phyloP scores from a whole-genome alignment of 208 protist species.

The Trypanosoma rangeli region DNA sequence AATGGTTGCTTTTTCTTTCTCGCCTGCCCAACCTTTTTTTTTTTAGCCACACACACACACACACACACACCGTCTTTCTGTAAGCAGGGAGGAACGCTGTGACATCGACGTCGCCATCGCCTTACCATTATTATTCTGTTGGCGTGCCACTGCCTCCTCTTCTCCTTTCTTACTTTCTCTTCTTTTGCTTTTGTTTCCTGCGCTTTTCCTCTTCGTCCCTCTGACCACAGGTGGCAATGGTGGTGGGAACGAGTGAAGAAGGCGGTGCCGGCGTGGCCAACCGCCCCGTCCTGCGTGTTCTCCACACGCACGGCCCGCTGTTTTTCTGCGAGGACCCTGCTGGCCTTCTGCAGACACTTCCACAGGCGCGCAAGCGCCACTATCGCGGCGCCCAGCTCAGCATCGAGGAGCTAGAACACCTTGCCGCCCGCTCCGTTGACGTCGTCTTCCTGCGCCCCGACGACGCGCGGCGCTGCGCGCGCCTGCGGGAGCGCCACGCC shows the following conservation, averaged over 20 bases:
- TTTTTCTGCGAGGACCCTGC: conserved; percentile 27
- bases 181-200: neutral
- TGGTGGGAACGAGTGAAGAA: neutral
- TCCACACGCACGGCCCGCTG: conserved; percentile 16
- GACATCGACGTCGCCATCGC: too few species aligned
- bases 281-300: conserved; percentile 13
- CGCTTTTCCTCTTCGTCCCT: neutral
- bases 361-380: conserved; percentile 50
- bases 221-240: too few species aligned
- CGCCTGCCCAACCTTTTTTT: too few species aligned
- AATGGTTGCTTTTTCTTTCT: too few species aligned
- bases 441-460: conserved; percentile 30
- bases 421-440: conserved; percentile 22
- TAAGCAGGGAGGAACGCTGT: too few species aligned
- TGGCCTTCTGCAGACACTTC: conserved; percentile 26
- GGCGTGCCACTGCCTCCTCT: too few species aligned
- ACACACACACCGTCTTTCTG: neutral
- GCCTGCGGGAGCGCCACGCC: conserved; percentile 23
- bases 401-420: conserved; percentile 55
- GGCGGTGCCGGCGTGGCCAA: neutral
- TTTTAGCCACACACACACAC: neutral
- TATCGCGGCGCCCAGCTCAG: conserved; percentile 35
- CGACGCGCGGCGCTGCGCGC: conserved; percentile 16
- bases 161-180: neutral
- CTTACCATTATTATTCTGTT: too few species aligned